Evolutionary conservation across 2,329 filamentous ascomycete species (phyloP), one percentile per base, ranked within the genome.

Genomic region (Didymella pinodella): DNA sequence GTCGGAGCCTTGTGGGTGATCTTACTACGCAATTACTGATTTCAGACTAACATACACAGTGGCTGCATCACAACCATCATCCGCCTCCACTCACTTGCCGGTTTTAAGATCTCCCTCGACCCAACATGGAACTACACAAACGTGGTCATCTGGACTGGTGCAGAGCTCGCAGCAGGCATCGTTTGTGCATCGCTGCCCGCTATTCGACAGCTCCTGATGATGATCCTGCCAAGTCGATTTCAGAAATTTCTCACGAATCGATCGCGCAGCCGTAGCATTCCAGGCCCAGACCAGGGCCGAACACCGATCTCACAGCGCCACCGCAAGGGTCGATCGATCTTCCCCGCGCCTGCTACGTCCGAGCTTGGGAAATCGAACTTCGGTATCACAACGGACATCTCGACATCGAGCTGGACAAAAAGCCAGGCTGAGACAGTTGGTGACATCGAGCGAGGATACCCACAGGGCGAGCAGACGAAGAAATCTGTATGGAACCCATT

Each of bases 101-200:
- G 34, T 10, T 70, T 72, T 53, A 65, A 65, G 12, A 66, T 68
- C 12, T 69, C 65, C 2, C 57, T 69, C 20, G 70, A 73, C 20
- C 65, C 69, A 20, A 73, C 71, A 2, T 73, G 66, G 69, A 65
- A 71, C 44, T 72, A 72, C 34, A 62, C 65, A 0, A 54, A 64
- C 5, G 57, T 68, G 7, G 63, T 61, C 1, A 62, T 70, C 4
- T 73, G 69, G 68, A 72, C 71, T 4, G 68, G 63, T 11, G 50
- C 71, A 2, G 71, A 73, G 41, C 66, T 72, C 11, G 64, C 59
- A 3, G 58, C 67, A 29, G 64, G 64, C 0, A 68, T 69, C 8
- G 51, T 65, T 3, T 72, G 68, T 43, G 65, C 69, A 28, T 71
- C 64, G 3, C 60, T 72, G 2, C 70, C 71, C 1, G 60, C 71